Evolutionary conservation across 805 yeast species (phyloP).

Genomic region (Starmerella riodocensis): DNA sequence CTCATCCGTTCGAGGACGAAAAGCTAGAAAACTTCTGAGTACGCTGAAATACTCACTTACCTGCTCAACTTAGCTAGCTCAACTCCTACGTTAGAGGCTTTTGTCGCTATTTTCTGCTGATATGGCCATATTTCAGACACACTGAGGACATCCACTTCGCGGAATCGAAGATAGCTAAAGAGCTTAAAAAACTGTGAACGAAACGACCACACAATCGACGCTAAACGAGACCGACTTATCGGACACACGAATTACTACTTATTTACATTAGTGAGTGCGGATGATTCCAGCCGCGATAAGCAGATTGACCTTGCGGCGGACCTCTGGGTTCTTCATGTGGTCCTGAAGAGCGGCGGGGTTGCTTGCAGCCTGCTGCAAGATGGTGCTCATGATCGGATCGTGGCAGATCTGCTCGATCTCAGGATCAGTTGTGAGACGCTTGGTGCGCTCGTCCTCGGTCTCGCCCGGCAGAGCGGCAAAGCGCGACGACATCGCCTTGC

Average conservation of each 20-base stretch:
- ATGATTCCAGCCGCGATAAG: constrained; percentile 95
- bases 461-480: constrained; percentile 72
- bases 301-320: constrained; percentile 72
- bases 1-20: too few relatives aligned
- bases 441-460: constrained; percentile 88
- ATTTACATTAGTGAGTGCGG: constrained; percentile 9
- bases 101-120: too few relatives aligned
- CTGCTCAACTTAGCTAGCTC: too few relatives aligned
- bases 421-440: constrained; percentile 82
- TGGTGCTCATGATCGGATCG: constrained; percentile 95
- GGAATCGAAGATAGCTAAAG: too few relatives aligned
- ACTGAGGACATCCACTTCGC: too few relatives aligned
- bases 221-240: neutral
- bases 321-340: constrained; percentile 94
- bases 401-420: constrained; percentile 83
- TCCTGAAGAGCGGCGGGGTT: constrained; percentile 95
- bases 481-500: constrained; percentile 66
- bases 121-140: too few relatives aligned
- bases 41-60: too few relatives aligned
- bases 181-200: too few relatives aligned
- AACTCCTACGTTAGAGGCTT: too few relatives aligned
- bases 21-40: too few relatives aligned
- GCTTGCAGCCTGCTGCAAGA: constrained; percentile 81
- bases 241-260: neutral
- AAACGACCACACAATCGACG: too few relatives aligned